Evolutionary conservation across 2,329 filamentous ascomycete genomes (phyloP).

Genomic region (Sporothrix protearum): DNA sequence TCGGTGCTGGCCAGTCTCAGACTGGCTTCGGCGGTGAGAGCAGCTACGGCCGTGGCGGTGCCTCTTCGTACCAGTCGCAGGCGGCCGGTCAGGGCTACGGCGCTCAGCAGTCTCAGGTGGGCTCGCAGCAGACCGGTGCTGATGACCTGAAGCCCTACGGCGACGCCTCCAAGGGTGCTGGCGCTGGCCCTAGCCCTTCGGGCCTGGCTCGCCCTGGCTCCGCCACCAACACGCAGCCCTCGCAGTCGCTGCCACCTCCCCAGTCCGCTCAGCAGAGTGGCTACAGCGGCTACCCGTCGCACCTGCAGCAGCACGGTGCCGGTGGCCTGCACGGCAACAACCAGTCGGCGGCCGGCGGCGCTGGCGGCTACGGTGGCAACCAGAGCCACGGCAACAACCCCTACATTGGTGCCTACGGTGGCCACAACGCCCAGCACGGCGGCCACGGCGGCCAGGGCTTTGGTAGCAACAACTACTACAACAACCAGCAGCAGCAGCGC

Average conservation of each 20-base stretch:
- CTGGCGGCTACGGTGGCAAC: slow-evolving; percentile 50
- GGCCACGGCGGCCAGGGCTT: slow-evolving; percentile 44
- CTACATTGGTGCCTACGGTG: slow-evolving; percentile 50
- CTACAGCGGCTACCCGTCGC: slow-evolving; percentile 55
- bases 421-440: slow-evolving; percentile 43
- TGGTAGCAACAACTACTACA: slow-evolving; percentile 48
- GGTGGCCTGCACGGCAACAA: slow-evolving; percentile 54
- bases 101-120: slow-evolving; percentile 47
- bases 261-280: slow-evolving; percentile 52
- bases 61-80: slow-evolving; percentile 54
- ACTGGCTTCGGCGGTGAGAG: slow-evolving; percentile 49
- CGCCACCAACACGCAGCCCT: slow-evolving; percentile 51
- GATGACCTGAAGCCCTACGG: slow-evolving; percentile 60
- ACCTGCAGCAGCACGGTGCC: slow-evolving; percentile 46
- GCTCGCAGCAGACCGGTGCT: slow-evolving; percentile 40
- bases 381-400: slow-evolving; percentile 54
- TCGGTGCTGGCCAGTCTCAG: slow-evolving; percentile 50
- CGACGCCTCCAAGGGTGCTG: slow-evolving; percentile 48
- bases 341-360: slow-evolving; percentile 33
- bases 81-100: slow-evolving; percentile 50
- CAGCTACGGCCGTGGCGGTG: slow-evolving; percentile 51
- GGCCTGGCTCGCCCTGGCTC: slow-evolving; percentile 55
- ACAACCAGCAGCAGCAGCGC: slow-evolving; percentile 48
- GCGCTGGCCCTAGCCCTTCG: slow-evolving; percentile 54
- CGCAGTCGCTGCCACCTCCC: slow-evolving; percentile 52